These are phyloP conservation scores for Trypanosoma cruzi DNA, from an alignment of 208 protist genomes.

Conservation along the genomic window DNA sequence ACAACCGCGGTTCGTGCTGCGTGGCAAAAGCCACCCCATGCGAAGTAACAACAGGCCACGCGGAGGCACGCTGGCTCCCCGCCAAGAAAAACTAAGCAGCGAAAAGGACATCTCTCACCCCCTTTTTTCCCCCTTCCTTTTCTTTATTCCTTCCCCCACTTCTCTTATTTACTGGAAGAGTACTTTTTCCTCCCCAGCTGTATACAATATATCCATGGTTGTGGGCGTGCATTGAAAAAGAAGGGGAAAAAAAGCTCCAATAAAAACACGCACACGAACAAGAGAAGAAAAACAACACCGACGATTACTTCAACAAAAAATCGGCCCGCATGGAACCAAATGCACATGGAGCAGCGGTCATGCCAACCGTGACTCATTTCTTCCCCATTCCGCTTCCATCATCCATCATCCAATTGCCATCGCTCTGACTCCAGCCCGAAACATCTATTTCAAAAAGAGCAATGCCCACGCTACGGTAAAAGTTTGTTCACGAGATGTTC, in stretches of 20 bases:
- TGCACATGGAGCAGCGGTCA: not conserved
- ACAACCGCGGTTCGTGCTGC: not conserved
- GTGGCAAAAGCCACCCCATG: not conserved
- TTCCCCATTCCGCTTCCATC: not conserved
- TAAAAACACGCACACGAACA: not conserved
- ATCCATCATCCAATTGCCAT: too few species aligned
- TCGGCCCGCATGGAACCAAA: not conserved
- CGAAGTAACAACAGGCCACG: not conserved
- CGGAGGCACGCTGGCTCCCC: not conserved
- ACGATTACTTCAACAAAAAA: not conserved
- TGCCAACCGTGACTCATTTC: not conserved
- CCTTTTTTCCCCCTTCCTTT: not conserved
- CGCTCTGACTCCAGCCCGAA: too few species aligned
- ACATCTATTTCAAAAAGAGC: not conserved
- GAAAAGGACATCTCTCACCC: conserved; percentile 5
- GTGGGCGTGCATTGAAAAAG: conserved; percentile 1
- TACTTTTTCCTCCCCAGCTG: not conserved
- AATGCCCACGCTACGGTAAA: not conserved
- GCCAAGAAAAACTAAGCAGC: not conserved
- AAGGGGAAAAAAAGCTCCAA: conserved; percentile 9
- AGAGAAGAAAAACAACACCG: not conserved
- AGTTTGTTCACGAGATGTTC: not conserved
- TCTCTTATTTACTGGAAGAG: not conserved
- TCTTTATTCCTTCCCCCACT: not conserved
- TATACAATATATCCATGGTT: not conserved